phyloP scores from a whole-genome alignment of 2,329 filamentous ascomycete species.

The Fusarium metavorans region DNA sequence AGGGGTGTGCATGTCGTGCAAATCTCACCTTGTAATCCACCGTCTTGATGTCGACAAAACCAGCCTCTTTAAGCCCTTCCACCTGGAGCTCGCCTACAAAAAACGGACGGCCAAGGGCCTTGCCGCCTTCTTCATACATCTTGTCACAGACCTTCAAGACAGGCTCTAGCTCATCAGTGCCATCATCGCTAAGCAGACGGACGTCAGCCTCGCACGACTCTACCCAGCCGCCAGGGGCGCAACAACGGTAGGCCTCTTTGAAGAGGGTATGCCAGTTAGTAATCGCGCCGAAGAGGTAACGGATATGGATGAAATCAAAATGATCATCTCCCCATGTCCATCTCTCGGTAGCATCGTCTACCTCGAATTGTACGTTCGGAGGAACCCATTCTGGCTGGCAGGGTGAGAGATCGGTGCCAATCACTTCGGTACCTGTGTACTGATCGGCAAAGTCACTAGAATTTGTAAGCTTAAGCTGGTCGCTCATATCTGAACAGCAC shows the following conservation, averaged over 20 bases:
- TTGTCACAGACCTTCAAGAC: constrained; percentile 9
- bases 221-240: constrained; percentile 21
- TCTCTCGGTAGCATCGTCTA: constrained; percentile 13
- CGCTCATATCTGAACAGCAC: background rate
- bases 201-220: constrained; percentile 18
- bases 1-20: fast-evolving
- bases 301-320: constrained; percentile 20
- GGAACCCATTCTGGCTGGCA: constrained; percentile 16
- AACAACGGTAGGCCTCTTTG: constrained; percentile 3
- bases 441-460: constrained; percentile 19
- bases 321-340: constrained; percentile 15
- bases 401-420: constrained; percentile 16
- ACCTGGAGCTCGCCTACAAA: constrained; percentile 17
- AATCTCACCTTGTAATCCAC: constrained; percentile 3
- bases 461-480: background rate
- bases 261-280: constrained; percentile 13
- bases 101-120: background rate
- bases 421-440: constrained; percentile 10
- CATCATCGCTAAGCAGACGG: constrained; percentile 11
- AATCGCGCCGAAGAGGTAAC: constrained; percentile 18
- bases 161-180: constrained; percentile 1
- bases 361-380: constrained; percentile 19
- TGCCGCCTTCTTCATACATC: constrained; percentile 16
- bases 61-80: constrained; percentile 15
- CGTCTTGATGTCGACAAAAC: constrained; percentile 16